These are phyloP conservation scores for Pinus albicaulis DNA, from an alignment of 75 land plant genomes.

Conservation along the genomic window DNA sequence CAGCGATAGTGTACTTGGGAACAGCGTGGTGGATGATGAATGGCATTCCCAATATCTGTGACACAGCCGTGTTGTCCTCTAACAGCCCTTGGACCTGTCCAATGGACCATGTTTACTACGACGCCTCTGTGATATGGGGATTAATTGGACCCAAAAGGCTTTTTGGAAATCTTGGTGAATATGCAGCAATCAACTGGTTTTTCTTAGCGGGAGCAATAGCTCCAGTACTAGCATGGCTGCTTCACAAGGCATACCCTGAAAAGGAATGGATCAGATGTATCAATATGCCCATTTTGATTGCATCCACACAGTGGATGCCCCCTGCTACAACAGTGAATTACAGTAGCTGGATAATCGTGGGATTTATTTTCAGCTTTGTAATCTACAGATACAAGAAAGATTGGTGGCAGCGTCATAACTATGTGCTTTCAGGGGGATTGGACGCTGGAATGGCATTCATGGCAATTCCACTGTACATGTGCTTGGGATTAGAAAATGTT, in stretches of 20 bases:
- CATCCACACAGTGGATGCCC: conserved; percentile 70
- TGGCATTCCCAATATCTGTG: conserved; percentile 60
- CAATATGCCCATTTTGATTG: conserved; percentile 77
- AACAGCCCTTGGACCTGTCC: conserved; percentile 93
- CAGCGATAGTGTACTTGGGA: conserved; percentile 59
- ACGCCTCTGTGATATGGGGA: conserved; percentile 94
- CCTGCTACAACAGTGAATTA: conserved; percentile 86
- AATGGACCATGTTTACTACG: conserved; percentile 69
- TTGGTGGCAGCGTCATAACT: conserved; percentile 85
- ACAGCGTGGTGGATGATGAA: conserved; percentile 86
- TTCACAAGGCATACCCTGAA: conserved; percentile 50
- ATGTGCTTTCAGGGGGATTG: conserved; percentile 76
- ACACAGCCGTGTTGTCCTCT: conserved; percentile 35
- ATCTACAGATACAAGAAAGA: conserved; percentile 46
- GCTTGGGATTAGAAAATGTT: conserved; percentile 35
- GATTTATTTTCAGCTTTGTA: conserved; percentile 65
- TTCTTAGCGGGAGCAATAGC: conserved; percentile 74
- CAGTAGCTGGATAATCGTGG: conserved; percentile 71
- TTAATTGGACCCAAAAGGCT: conserved; percentile 74
- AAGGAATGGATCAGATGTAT: conserved; percentile 63
- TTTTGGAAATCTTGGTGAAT: conserved; percentile 68
- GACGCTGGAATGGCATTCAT: conserved; percentile 96
- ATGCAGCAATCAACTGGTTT: conserved; percentile 70
- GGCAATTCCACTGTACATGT: conserved; percentile 62
- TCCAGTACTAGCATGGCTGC: conserved; percentile 69